Evolutionary conservation across 805 yeast species (phyloP).

Genomic region (Candida cerambycidarum): DNA sequence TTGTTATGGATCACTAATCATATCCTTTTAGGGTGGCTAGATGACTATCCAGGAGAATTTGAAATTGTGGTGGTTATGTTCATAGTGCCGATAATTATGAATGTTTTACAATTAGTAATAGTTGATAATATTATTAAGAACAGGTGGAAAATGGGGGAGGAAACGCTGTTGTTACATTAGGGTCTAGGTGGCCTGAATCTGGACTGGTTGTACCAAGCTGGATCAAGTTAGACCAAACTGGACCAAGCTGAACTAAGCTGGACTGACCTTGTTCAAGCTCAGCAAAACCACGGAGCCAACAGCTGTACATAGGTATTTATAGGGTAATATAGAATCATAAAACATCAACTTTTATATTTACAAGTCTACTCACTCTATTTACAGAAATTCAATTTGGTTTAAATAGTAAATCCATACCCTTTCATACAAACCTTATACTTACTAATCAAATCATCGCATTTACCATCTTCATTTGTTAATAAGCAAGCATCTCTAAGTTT

Average conservation of each 20-base stretch:
- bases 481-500: constrained; percentile 84
- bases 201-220: too few relatives aligned
- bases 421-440: constrained; percentile 88
- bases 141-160: not conserved
- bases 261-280: too few relatives aligned
- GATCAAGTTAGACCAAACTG: too few relatives aligned
- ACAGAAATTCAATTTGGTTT: not conserved
- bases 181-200: too few relatives aligned
- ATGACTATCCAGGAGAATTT: constrained; percentile 66
- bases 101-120: constrained; percentile 69
- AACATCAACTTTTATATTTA: too few relatives aligned
- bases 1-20: constrained; percentile 57
- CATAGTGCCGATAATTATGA: constrained; percentile 71
- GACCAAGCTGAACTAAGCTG: too few relatives aligned
- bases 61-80: constrained; percentile 89
- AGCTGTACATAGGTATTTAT: too few relatives aligned
- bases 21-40: constrained; percentile 80
- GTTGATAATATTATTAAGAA: constrained; percentile 70
- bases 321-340: too few relatives aligned
- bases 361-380: not conserved
- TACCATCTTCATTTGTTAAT: constrained; percentile 72
- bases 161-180: not conserved
- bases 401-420: constrained; percentile 71
- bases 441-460: constrained; percentile 70
- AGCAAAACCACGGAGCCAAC: too few relatives aligned